phyloP scores from a whole-genome alignment of 176 grass and related monocot species.

The Canna indica region DNA sequence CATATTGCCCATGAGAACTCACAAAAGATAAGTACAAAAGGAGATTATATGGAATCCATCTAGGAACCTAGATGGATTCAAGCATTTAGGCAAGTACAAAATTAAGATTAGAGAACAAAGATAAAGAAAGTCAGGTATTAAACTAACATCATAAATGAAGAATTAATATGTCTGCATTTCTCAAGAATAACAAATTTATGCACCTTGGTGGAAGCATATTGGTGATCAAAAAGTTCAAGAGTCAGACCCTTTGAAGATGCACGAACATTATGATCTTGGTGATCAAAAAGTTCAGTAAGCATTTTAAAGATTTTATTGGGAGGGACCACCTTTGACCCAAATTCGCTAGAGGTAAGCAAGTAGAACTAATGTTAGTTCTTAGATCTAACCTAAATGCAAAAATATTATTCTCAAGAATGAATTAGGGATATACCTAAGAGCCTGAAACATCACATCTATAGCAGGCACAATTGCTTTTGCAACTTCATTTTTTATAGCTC shows the following conservation, averaged over 20 bases:
- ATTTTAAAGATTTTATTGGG: conserved; percentile 97
- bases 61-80: conserved; percentile 7
- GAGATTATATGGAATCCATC: too few relatives aligned
- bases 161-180: conserved; percentile 10
- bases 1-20: too few relatives aligned
- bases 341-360: conserved; percentile 34
- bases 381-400: not conserved
- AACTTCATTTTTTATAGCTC: conserved; percentile 89
- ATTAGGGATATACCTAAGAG: too few relatives aligned
- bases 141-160: not conserved
- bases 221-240: too few relatives aligned
- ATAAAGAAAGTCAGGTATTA: not conserved
- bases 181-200: not conserved
- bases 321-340: too few relatives aligned
- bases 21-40: too few relatives aligned
- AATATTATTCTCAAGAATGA: too few relatives aligned
- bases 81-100: not conserved
- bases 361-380: conserved; percentile 1
- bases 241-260: conserved; percentile 95
- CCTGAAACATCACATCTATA: too few relatives aligned
- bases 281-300: conserved; percentile 97
- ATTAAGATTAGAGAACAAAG: not conserved
- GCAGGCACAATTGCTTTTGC: too few relatives aligned
- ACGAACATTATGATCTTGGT: conserved; percentile 93
- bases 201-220: conserved; percentile 86